A percentile compares a stretch with the other conserved stretches of the same genome.
phyloP scores from a whole-genome alignment of 2,329 filamentous ascomycete species.

The Colletotrichum higginsianum region DNA sequence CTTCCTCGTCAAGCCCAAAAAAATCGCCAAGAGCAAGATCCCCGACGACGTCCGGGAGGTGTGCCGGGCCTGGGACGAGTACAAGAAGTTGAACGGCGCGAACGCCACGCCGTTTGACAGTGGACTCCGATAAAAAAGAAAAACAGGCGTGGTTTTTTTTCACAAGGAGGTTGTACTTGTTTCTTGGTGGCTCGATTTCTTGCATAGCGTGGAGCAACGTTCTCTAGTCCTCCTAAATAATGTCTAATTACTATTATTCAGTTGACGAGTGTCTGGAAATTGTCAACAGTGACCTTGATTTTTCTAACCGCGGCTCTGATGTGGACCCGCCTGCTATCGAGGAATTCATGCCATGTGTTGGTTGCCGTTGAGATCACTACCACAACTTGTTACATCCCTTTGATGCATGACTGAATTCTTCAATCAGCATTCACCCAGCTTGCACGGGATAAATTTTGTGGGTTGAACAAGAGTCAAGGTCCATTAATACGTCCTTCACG shows the following conservation, averaged over 20 bases:
- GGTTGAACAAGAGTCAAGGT: too few relatives aligned
- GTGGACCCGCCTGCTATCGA: too few relatives aligned
- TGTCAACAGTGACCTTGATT: neutral
- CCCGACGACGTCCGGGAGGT: conserved; percentile 18
- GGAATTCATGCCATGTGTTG: too few relatives aligned
- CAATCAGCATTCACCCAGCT: too few relatives aligned
- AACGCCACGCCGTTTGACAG: conserved; percentile 35
- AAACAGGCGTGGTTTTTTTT: too few relatives aligned
- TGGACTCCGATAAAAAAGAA: conserved; percentile 11
- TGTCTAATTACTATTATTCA: neutral
- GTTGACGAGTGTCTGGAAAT: neutral
- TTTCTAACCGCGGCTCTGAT: too few relatives aligned
- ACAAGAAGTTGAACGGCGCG: conserved; percentile 10
- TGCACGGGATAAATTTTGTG: too few relatives aligned
- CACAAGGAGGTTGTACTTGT: neutral
- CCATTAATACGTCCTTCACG: too few relatives aligned
- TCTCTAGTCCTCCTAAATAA: neutral
- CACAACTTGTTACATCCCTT: too few relatives aligned
- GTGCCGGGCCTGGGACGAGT: conserved; percentile 27
- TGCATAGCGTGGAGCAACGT: neutral
- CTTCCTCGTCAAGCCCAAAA: conserved; percentile 29
- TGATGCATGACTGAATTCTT: too few relatives aligned
- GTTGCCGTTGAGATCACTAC: too few relatives aligned
- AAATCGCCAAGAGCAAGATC: conserved; percentile 9
- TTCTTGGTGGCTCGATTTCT: too few relatives aligned